These are phyloP conservation scores for Amaranthus hypochondriacus DNA, from an alignment of 148 eudicot genomes.

Conservation along the genomic window DNA sequence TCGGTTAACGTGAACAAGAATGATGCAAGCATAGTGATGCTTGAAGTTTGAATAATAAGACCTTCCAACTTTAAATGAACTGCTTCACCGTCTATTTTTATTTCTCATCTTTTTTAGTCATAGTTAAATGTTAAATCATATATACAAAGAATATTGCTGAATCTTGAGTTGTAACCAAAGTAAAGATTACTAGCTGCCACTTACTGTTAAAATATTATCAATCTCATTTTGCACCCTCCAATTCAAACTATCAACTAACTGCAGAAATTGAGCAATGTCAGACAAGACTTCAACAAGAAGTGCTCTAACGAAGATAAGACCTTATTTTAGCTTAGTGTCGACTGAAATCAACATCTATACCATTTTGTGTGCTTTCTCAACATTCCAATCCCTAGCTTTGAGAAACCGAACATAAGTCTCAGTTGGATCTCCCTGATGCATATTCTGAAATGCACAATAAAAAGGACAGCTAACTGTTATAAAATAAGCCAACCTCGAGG, in stretches of 20 bases:
- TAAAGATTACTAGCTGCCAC: constrained; percentile 20
- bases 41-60: background rate
- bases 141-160: background rate
- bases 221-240: constrained; percentile 97
- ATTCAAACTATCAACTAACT: constrained; percentile 75
- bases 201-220: constrained; percentile 69
- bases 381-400: constrained; percentile 85
- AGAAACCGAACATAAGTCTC: constrained; percentile 62
- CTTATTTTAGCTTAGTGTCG: background rate
- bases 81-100: background rate
- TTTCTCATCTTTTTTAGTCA: background rate
- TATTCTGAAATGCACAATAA: constrained; percentile 43
- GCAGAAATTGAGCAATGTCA: constrained; percentile 29
- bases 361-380: constrained; percentile 76
- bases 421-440: constrained; percentile 67
- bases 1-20: background rate
- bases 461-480: background rate
- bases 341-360: constrained; percentile 28
- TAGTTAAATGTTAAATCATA: background rate
- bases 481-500: background rate
- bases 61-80: background rate
- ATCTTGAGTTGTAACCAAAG: background rate
- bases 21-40: background rate
- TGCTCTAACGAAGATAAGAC: background rate
- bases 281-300: constrained; percentile 9